Base-by-base conservation (phyloP, 2,329 filamentous ascomycete species). In the Fusarium pseudonygamai region DNA sequence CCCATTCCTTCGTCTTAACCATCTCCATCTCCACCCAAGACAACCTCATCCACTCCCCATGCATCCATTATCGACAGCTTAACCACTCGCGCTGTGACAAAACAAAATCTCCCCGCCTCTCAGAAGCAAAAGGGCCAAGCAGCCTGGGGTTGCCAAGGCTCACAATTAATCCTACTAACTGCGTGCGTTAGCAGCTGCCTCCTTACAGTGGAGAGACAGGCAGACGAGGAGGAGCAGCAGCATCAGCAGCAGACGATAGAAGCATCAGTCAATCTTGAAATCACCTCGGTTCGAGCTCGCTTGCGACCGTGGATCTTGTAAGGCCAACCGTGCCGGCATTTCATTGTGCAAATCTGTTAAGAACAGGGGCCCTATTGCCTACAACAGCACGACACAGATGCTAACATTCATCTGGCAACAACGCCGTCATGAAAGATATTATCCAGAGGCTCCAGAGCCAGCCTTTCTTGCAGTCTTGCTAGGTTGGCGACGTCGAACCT, bases 61-160 rank as follows among this genome's bases (percentile, higher is more conserved):
- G 64, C 71, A 72, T 72, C 71, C 67, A 72, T 74, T 60, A 68
- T 72, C 67, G 64, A 58, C 67, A 69, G 42, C 63, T 65, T 55
- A 55, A 70, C 61, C 64, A 58, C 39, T 71, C 60, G 63, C 66
- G 66, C 66, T 66, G 66, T 65, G 60, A 65, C 46, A 66, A 59
- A 60, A 43, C 53, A 55, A 70, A 73, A 64, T 49, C 71, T 73
- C 71, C 66, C 71, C 71, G 71, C 71, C 62, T 71, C 70, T 67
- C 55, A 65, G 43, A 74, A 52, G 72, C 65, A 70, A 73, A 73
- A 73, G 67, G 71, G 67, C 61, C 71, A 68, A 68, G 43, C 49
- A 68, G 61, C 71, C 66, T 67, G 67, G 70, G 71, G 71, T 71
- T 59, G 71, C 62, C 67, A 73, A 71, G 67, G 45, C 34, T 74